Conservation (phyloP, 345 rosid species). For the Eucalyptus microcorys region DNA sequence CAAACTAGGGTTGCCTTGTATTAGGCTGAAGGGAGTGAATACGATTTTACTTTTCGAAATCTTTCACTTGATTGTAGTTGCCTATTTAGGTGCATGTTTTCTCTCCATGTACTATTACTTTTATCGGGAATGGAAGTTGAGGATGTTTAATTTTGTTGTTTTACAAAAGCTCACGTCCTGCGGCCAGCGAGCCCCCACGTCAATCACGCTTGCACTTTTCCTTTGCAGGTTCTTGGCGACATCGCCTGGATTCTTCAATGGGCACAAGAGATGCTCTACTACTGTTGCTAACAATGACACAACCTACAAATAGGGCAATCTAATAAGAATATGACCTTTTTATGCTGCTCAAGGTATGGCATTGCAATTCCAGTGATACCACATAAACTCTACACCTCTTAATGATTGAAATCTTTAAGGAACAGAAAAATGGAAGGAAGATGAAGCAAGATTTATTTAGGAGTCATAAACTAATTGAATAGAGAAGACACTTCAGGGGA, state of each 20-base stretch:
- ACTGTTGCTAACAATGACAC: conserved; percentile 72
- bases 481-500: background rate
- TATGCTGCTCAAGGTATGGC: background rate
- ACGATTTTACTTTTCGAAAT: background rate
- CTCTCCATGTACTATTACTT: background rate
- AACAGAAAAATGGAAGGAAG: background rate
- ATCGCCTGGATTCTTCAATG: too few relatives aligned
- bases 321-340: background rate
- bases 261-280: conserved; percentile 53
- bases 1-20: background rate
- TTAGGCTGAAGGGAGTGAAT: background rate
- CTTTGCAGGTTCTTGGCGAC: too few relatives aligned
- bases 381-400: background rate
- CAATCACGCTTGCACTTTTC: too few relatives aligned
- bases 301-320: conserved; percentile 31
- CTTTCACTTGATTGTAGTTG: background rate
- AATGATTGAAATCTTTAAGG: background rate
- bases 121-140: background rate
- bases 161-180: background rate
- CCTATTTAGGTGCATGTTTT: background rate
- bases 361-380: background rate
- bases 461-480: background rate
- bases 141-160: background rate
- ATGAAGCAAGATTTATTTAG: background rate
- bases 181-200: too few relatives aligned